Conservation (phyloP, 2,329 filamentous ascomycete species). For the Venturia pyrina region DNA sequence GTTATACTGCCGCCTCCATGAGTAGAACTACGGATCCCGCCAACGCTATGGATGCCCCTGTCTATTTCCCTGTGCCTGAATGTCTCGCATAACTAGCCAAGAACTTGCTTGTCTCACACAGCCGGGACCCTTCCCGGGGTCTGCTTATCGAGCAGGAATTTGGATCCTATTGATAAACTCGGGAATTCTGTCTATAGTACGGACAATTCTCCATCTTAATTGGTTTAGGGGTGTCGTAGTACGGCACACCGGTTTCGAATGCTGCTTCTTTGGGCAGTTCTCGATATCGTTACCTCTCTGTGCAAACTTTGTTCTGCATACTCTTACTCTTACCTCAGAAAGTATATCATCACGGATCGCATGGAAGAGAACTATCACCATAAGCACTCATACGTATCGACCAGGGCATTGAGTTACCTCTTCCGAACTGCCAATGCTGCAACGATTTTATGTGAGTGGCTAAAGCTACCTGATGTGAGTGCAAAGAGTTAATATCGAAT, state of each 20-base stretch:
- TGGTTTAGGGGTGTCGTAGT: not conserved
- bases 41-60: not conserved
- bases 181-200: not conserved
- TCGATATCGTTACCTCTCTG: not conserved
- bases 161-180: not conserved
- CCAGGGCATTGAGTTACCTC: not conserved
- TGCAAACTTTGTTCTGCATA: not conserved
- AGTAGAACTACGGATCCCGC: not conserved
- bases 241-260: not conserved
- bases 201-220: too few relatives aligned
- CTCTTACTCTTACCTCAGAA: not conserved
- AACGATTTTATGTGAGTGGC: conserved; percentile 1
- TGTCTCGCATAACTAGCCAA: not conserved
- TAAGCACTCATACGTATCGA: not conserved
- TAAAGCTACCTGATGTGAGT: conserved; percentile 5
- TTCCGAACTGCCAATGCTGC: not conserved
- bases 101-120: not conserved
- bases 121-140: not conserved
- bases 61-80: not conserved
- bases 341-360: not conserved
- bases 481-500: conserved; percentile 2
- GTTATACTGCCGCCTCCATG: not conserved
- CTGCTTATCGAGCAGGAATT: not conserved
- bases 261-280: not conserved
- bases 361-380: not conserved